These are phyloP conservation scores for Schoenoplectus tabernaemontani DNA, from an alignment of 202 grass and related monocot genomes.

Conservation along the genomic window DNA sequence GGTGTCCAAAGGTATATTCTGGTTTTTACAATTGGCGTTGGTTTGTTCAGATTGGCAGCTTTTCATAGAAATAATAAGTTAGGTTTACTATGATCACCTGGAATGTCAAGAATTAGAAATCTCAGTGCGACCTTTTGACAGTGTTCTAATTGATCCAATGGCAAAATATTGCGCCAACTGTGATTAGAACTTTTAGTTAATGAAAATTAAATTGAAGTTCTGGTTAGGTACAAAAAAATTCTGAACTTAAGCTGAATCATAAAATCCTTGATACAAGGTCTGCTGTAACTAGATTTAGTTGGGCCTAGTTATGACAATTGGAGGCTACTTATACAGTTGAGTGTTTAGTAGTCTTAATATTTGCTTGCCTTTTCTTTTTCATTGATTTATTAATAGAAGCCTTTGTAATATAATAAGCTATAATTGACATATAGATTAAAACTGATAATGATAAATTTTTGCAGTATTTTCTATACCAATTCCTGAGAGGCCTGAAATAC, in stretches of 20 bases:
- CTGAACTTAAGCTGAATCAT: not conserved
- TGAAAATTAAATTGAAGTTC: not conserved
- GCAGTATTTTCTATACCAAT: constrained; percentile 87
- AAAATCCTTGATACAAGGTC: not conserved
- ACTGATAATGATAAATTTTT: constrained; percentile 4
- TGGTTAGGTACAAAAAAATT: too few species aligned
- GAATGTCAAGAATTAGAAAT: not conserved
- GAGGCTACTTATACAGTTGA: too few species aligned
- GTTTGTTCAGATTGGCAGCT: not conserved
- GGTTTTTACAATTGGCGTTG: not conserved
- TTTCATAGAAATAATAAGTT: not conserved
- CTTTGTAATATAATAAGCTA: not conserved
- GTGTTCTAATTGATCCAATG: not conserved
- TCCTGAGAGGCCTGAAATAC: constrained; percentile 87
- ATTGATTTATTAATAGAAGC: not conserved
- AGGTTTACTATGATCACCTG: not conserved
- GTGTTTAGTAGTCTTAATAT: constrained; percentile 13
- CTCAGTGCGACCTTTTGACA: not conserved
- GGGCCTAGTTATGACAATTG: too few species aligned
- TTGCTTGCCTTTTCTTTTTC: not conserved
- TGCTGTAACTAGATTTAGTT: not conserved
- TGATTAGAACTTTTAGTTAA: not conserved
- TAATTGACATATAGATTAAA: not conserved
- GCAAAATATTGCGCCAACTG: not conserved
- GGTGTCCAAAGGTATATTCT: not conserved